Percentiles rank a stretch among this genome's conserved stretches.
Conservation (phyloP, 139 green algal genomes). For the Dunaliella primolecta region DNA sequence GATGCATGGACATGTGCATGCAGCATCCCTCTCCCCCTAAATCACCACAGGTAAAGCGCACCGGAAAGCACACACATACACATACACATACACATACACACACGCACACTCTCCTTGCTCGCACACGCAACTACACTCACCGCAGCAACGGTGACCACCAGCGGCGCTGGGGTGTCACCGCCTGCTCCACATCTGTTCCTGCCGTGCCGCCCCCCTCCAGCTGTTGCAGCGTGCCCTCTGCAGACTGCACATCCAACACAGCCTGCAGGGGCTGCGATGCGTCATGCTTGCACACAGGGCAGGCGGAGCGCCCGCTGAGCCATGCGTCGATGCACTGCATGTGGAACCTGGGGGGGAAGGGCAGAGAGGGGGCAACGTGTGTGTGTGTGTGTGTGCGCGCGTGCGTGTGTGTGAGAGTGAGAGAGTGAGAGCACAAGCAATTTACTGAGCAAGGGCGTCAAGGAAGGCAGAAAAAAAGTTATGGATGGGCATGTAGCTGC, state of each 20-base stretch:
- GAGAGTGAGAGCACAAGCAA: not conserved
- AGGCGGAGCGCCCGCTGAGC: constrained; percentile 24
- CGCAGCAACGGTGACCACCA: not conserved
- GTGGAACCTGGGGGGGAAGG: constrained; percentile 32
- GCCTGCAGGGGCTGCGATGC: constrained; percentile 27
- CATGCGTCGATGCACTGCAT: constrained; percentile 44
- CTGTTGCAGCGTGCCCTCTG: not conserved
- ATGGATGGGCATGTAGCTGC: no score
- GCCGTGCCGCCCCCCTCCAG: not conserved
- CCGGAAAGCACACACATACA: no score
- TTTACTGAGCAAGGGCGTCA: no score
- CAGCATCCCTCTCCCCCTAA: no score
- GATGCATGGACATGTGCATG: no score
- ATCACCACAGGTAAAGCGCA: no score
- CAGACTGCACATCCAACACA: not conserved
- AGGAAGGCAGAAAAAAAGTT: no score
- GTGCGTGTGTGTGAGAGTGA: not conserved
- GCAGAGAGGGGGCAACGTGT: no score
- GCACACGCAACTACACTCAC: no score
- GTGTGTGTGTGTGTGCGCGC: not conserved
- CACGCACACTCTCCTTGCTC: no score
- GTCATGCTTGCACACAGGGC: constrained; percentile 46
- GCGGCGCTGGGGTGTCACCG: not conserved
- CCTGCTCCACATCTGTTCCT: not conserved
- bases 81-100: no score